Conservation (phyloP, 2,329 filamentous ascomycete genomes). For the Fusarium sp. region DNA sequence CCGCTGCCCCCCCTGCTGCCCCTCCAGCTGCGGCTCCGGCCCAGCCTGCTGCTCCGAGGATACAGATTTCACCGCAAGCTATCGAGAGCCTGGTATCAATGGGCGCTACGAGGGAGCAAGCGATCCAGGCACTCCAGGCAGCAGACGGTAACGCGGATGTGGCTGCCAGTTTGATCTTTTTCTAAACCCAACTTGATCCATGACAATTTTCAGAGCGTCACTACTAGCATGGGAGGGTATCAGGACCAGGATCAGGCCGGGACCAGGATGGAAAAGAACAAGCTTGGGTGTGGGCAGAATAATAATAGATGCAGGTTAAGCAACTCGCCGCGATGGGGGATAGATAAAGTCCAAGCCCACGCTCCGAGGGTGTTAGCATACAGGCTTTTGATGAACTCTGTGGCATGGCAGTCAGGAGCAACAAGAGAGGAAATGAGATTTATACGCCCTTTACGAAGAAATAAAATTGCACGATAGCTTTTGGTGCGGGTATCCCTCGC, state of each 20-base stretch:
- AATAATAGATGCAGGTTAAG: slow-evolving; percentile 39
- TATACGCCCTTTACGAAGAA: slow-evolving; percentile 29
- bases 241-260: not conserved
- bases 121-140: slow-evolving; percentile 83
- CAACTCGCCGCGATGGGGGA: slow-evolving; percentile 25
- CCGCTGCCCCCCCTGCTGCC: slow-evolving; percentile 43
- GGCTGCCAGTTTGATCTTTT: slow-evolving; percentile 84
- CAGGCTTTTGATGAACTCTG: slow-evolving; percentile 15
- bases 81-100: slow-evolving; percentile 82
- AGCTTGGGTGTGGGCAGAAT: slow-evolving; percentile 25
- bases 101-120: slow-evolving; percentile 81
- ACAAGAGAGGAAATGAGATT: slow-evolving; percentile 34
- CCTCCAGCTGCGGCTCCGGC: slow-evolving; percentile 43
- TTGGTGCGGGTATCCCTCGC: slow-evolving; percentile 30
- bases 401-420: slow-evolving; percentile 25
- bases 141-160: slow-evolving; percentile 88
- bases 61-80: slow-evolving; percentile 68
- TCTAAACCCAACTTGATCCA: slow-evolving; percentile 32
- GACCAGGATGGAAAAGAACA: slow-evolving; percentile 23
- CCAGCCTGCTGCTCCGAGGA: slow-evolving; percentile 42
- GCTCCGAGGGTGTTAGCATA: slow-evolving; percentile 20
- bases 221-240: slow-evolving; percentile 19
- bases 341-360: slow-evolving; percentile 37
- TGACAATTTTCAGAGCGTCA: slow-evolving; percentile 16
- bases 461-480: slow-evolving; percentile 28